Conservation (phyloP, 345 rosid genomes). For the Hypericum androsaemum region DNA sequence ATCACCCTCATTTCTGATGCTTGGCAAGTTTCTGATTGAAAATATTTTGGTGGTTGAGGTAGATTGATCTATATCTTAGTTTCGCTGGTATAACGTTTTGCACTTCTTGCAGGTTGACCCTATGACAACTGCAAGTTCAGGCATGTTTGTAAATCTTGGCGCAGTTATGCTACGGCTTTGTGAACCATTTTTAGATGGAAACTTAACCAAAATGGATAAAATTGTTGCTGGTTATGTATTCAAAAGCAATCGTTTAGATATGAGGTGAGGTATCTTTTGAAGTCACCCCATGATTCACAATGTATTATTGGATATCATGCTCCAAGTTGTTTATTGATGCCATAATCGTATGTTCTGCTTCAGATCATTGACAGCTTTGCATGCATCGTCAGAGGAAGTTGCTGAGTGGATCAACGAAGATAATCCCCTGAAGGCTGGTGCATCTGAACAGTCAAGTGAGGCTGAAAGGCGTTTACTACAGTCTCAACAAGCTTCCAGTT, state of each 20-base stretch:
- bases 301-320: conserved; percentile 3
- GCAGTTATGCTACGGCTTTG: conserved; percentile 91
- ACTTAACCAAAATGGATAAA: conserved; percentile 71
- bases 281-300: not conserved
- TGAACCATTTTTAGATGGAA: conserved; percentile 82
- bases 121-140: conserved; percentile 90
- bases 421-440: conserved; percentile 21
- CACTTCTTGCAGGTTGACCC: conserved; percentile 70
- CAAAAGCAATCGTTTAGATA: conserved; percentile 53
- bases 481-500: conserved; percentile 73
- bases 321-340: conserved; percentile 8
- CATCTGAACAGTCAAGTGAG: conserved; percentile 25
- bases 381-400: conserved; percentile 93
- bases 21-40: too few relatives aligned
- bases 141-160: conserved; percentile 95
- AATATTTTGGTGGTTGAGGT: not conserved
- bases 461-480: conserved; percentile 48
- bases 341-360: conserved; percentile 9
- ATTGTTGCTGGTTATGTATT: conserved; percentile 81
- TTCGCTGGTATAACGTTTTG: not conserved
- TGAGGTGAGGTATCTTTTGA: conserved; percentile 39
- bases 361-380: conserved; percentile 81
- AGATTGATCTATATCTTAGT: not conserved
- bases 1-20: too few relatives aligned
- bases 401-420: conserved; percentile 60